A percentile compares a stretch with the other conserved stretches of the same genome.
These are phyloP conservation scores for Naganishia kalamii DNA, from an alignment of 768 basidiomycete genomes.

Conservation along the genomic window DNA sequence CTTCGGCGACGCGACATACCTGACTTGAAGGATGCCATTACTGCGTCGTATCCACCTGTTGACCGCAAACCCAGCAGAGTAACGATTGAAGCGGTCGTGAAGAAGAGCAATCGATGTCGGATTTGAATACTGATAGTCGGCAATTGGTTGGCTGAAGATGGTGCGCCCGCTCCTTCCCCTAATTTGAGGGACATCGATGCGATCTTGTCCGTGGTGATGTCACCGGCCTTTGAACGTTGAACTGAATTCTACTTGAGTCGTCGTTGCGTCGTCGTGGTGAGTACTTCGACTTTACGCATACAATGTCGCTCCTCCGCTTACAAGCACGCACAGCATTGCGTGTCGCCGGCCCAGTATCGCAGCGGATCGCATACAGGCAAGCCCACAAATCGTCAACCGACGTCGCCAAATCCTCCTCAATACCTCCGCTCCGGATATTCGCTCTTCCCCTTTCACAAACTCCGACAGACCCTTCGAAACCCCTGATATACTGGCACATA, in stretches of 20 bases:
- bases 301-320: conserved; percentile 18
- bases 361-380: conserved; percentile 6
- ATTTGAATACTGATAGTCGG: background rate
- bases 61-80: background rate
- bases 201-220: background rate
- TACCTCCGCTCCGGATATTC: conserved; percentile 35
- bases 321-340: background rate
- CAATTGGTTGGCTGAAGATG: conserved; percentile 1
- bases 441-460: conserved; percentile 40
- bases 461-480: background rate
- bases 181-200: background rate
- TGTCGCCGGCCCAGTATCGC: background rate
- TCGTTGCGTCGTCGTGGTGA: conserved; percentile 14
- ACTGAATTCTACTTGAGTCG: background rate
- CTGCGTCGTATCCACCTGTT: background rate
- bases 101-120: background rate
- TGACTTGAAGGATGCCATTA: conserved; percentile 10
- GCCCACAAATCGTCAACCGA: conserved; percentile 1
- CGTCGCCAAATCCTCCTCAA: background rate
- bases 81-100: too few relatives aligned
- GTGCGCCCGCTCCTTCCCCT: background rate
- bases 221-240: background rate
- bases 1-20: background rate
- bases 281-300: background rate
- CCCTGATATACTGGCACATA: conserved; percentile 22